A percentile compares a stretch with the other conserved stretches of the same genome.
Conservation (phyloP, 345 rosid genomes). For the Excoecaria cochinchinensis region DNA sequence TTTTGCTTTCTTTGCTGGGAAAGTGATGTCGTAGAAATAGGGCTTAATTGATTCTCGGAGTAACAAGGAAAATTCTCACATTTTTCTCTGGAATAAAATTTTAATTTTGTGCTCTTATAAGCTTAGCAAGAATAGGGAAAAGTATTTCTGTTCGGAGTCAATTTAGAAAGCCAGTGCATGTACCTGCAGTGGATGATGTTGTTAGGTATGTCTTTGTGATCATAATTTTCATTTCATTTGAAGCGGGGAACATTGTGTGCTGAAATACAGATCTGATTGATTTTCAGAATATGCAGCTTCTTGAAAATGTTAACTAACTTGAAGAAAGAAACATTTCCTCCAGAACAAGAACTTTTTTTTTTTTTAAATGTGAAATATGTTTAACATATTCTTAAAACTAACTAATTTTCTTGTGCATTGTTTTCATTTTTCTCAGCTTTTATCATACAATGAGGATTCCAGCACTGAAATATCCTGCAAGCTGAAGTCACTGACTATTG, state of each 20-base stretch:
- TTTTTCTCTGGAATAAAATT: too few species aligned
- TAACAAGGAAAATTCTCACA: too few species aligned
- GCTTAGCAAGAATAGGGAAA: background rate
- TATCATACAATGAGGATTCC: conserved; percentile 34
- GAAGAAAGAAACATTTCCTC: background rate
- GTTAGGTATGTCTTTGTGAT: background rate
- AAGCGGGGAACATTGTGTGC: background rate
- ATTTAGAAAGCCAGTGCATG: background rate
- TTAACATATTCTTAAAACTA: background rate
- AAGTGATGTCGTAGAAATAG: background rate
- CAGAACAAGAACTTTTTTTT: background rate
- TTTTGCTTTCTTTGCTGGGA: background rate
- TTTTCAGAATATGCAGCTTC: too few species aligned
- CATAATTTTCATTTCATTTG: background rate
- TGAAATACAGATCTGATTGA: background rate
- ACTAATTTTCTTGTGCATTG: conserved; percentile 5
- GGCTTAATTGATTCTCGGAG: too few species aligned
- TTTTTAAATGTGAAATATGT: background rate
- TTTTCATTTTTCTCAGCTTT: conserved; percentile 35
- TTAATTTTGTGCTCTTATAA: background rate
- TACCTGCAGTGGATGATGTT: background rate
- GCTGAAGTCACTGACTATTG: conserved; percentile 3
- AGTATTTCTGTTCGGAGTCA: background rate
- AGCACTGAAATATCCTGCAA: conserved; percentile 15
- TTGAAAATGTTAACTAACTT: too few species aligned